Evolutionary conservation across 2,329 filamentous ascomycete genomes (phyloP), one percentile per base, ranked within the genome.

Genomic region (Diaporthe longicolla): DNA sequence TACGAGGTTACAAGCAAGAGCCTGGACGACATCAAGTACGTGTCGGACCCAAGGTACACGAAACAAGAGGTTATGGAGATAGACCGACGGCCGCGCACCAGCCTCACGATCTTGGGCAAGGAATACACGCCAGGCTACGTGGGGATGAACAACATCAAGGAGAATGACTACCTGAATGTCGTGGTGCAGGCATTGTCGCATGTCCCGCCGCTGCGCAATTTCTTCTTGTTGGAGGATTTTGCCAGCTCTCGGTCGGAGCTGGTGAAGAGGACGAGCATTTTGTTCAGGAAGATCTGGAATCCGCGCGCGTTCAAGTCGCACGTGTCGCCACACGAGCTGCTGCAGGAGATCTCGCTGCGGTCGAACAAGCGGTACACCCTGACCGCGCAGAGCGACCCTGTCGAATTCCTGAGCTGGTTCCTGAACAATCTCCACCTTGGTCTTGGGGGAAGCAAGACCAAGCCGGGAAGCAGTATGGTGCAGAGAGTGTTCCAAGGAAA

Each of bases 141-240:
- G 75, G 97, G 97, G 77, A 97, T 99, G 94, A 99, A 99, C 88
- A 99, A 99, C 85, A 98, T 99, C 88, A 99, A 99, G 84, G 95
- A 97, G 74, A 99, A 99, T 85, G 97, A 99, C 86, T 99, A 99
- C 85, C 89, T 98, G 81, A 99, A 99, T 81, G 96, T 98, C 35
- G 90, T 98, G 4, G 93, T 97, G 65, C 97, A 99, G 83, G 93
- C 95, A 9, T 89, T 99, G 50, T 93, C 96, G 3, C 97, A 99
- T 83, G 95, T 98, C 35, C 87, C 92, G 26, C 96, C 97, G 5
- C 87, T 99, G 78, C 92, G 97, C 45, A 98, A 98, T 82, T 98
- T 92, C 84, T 92, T 98, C 81, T 91, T 99, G 79, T 89, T 98
- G 1, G 94, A 98, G 81, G 90, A 97, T 78, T 92, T 98, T 69